Evolutionary conservation across 805 yeast genomes (phyloP).

Genomic region (Monosporozyma servazzii): DNA sequence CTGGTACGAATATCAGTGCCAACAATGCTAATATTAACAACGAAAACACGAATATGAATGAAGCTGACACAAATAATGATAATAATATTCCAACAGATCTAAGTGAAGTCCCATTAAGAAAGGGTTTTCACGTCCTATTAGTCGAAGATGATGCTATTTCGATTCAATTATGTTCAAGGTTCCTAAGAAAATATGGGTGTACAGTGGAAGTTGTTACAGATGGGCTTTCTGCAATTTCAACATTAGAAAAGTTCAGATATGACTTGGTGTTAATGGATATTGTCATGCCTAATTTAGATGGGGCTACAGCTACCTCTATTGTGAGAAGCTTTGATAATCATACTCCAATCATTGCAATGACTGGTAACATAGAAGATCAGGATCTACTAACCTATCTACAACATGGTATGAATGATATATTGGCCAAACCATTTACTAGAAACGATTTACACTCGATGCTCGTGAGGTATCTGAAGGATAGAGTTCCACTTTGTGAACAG

Average conservation of each 20-base stretch:
- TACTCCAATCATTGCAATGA: slow-evolving; percentile 92
- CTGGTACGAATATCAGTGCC: background rate
- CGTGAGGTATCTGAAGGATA: slow-evolving; percentile 57
- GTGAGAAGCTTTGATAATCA: slow-evolving; percentile 74
- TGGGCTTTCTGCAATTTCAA: slow-evolving; percentile 80
- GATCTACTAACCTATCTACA: slow-evolving; percentile 72
- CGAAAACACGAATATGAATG: background rate
- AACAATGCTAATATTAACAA: background rate
- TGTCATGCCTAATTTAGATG: slow-evolving; percentile 81
- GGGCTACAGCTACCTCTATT: slow-evolving; percentile 84
- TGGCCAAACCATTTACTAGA: slow-evolving; percentile 90
- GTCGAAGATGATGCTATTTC: slow-evolving; percentile 81
- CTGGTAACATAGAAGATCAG: slow-evolving; percentile 77
- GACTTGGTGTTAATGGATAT: slow-evolving; percentile 81
- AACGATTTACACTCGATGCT: slow-evolving; percentile 73
- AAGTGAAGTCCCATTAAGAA: slow-evolving; percentile 14
- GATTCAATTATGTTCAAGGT: slow-evolving; percentile 72
- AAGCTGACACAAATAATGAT: background rate
- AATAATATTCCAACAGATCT: slow-evolving; percentile 1
- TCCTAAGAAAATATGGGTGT: slow-evolving; percentile 80
- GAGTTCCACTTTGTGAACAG: slow-evolving; percentile 32
- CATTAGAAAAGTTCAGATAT: slow-evolving; percentile 59
- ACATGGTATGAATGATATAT: slow-evolving; percentile 86
- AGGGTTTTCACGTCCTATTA: slow-evolving; percentile 58
- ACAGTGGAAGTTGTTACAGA: slow-evolving; percentile 88